phyloP scores from a whole-genome alignment of 1,284 basidiomycete genomes.

The Sporisorium scitamineum region DNA sequence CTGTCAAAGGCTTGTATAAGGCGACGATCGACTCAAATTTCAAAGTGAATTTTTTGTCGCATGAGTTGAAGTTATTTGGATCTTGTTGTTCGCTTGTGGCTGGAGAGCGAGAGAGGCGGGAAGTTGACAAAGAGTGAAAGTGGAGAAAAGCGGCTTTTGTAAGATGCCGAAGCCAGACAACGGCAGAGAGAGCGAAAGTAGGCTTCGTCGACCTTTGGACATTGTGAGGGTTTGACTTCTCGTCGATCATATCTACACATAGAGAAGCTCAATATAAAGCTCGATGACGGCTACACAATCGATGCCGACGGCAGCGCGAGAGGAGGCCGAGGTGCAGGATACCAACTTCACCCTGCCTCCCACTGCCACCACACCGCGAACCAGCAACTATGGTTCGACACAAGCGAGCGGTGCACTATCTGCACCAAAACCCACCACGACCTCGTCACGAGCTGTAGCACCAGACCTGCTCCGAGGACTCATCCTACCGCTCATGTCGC shows the following conservation, averaged over 20 bases:
- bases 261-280: background rate
- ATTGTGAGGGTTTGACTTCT: no score
- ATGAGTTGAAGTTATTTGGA: no score
- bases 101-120: no score
- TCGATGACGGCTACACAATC: background rate
- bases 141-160: no score
- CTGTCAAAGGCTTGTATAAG: background rate
- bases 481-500: slow-evolving; percentile 53
- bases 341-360: slow-evolving; percentile 16
- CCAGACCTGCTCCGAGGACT: slow-evolving; percentile 58
- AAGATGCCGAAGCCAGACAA: no score
- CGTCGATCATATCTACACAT: background rate
- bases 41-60: background rate
- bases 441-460: slow-evolving; percentile 41
- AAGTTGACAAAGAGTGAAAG: no score
- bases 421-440: slow-evolving; percentile 15
- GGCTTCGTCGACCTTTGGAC: no score
- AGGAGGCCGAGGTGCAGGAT: slow-evolving; percentile 19
- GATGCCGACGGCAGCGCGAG: background rate
- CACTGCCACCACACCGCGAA: background rate
- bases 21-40: background rate
- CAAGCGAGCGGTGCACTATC: background rate
- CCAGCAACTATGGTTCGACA: slow-evolving; percentile 13
- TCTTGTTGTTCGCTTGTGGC: no score
- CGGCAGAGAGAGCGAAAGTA: no score